Evolutionary conservation across 345 rosid species (phyloP).

Genomic region (Eucalyptus decipiens): DNA sequence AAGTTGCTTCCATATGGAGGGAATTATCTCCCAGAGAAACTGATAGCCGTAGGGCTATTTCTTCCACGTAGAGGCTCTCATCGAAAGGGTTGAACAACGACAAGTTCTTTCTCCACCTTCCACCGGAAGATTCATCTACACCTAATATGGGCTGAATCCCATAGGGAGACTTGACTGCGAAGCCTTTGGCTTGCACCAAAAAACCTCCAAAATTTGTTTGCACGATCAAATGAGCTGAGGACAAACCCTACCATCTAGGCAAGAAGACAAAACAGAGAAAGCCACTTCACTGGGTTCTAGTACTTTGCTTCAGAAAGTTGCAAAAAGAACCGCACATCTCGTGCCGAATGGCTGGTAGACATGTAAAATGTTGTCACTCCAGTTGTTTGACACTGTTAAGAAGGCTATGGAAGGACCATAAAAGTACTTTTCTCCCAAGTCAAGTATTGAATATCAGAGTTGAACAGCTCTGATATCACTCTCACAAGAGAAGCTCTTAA

Average conservation of each 20-base stretch:
- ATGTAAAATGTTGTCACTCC: slow-evolving; percentile 46
- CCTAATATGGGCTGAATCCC: slow-evolving; percentile 27
- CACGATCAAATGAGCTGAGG: slow-evolving; percentile 42
- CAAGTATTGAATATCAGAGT: slow-evolving; percentile 1
- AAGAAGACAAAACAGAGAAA: slow-evolving; percentile 52
- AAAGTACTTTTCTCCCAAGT: slow-evolving; percentile 44
- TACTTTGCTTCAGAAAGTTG: slow-evolving; percentile 36
- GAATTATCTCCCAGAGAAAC: slow-evolving; percentile 37
- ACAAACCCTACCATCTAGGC: slow-evolving; percentile 50
- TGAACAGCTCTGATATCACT: too few relatives aligned
- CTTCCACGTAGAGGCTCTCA: slow-evolving; percentile 41
- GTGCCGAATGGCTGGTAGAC: slow-evolving; percentile 52
- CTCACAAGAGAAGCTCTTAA: too few relatives aligned
- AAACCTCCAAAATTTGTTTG: slow-evolving; percentile 70
- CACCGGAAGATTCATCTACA: slow-evolving; percentile 16
- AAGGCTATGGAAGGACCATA: slow-evolving; percentile 42
- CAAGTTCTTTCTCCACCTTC: slow-evolving; percentile 33
- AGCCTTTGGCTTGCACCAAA: slow-evolving; percentile 52
- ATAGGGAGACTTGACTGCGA: slow-evolving; percentile 41
- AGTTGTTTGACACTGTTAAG: slow-evolving; percentile 44
- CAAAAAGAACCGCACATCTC: slow-evolving; percentile 50
- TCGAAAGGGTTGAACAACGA: slow-evolving; percentile 54
- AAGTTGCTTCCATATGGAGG: slow-evolving; percentile 34
- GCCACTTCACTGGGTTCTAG: slow-evolving; percentile 49
- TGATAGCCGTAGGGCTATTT: slow-evolving; percentile 41